These are phyloP conservation scores for Xanthoceras sorbifolium DNA, from an alignment of 345 rosid genomes.

Conservation along the genomic window DNA sequence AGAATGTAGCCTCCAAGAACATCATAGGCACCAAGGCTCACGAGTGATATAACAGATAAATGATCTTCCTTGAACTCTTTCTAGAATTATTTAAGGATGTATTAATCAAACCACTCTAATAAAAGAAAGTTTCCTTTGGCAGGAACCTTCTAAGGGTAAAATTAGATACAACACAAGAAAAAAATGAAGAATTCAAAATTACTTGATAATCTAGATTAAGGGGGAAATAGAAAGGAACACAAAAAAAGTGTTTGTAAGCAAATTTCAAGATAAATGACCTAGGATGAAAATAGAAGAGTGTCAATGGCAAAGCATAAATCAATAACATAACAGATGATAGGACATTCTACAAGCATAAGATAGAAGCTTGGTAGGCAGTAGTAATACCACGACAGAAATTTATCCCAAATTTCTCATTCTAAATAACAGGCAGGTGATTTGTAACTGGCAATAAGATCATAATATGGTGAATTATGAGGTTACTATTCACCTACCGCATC, in stretches of 20 bases:
- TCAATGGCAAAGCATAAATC: not conserved
- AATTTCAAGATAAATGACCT: not conserved
- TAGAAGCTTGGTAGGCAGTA: not conserved
- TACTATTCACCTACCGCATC: no score
- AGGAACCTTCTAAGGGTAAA: no score
- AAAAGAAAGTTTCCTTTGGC: no score
- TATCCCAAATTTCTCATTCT: not conserved
- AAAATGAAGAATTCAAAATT: not conserved
- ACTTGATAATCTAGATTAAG: not conserved
- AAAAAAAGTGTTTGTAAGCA: not conserved
- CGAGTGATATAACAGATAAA: no score
- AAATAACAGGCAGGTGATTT: not conserved
- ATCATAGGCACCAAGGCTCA: no score
- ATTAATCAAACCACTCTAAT: no score
- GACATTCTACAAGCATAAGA: not conserved
- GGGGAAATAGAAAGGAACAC: not conserved
- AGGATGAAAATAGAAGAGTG: not conserved
- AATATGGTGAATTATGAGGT: no score
- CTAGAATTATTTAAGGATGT: no score
- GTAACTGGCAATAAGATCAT: not conserved
- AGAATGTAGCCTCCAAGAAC: no score
- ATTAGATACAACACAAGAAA: not conserved
- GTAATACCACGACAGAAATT: not conserved
- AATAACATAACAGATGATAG: not conserved
- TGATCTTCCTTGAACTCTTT: no score